Conservation (phyloP, 805 yeast species). For the Sporopachydermia quercuum region DNA sequence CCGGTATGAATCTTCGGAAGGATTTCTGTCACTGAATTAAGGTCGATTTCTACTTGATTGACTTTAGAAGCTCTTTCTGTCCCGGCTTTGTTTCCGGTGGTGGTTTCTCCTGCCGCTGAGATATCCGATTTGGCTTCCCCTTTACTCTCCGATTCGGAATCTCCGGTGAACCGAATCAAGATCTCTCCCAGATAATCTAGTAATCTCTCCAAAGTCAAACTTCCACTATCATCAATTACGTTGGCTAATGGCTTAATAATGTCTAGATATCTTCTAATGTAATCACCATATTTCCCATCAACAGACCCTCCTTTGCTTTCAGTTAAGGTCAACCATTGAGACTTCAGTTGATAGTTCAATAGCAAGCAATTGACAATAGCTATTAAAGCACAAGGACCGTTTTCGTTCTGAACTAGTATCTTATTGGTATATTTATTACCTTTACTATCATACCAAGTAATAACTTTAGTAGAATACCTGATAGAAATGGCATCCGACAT, state of each 20-base stretch:
- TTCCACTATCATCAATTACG: constrained; percentile 2
- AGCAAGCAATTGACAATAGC: constrained; percentile 62
- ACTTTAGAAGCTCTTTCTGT: no score
- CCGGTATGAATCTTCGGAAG: constrained; percentile 61
- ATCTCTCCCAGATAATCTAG: constrained; percentile 36
- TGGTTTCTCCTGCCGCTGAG: constrained; percentile 14
- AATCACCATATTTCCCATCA: not conserved
- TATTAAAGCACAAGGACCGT: constrained; percentile 82
- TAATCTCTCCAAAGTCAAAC: constrained; percentile 25
- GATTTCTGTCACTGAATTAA: constrained; percentile 30
- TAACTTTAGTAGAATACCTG: not conserved
- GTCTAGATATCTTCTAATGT: not conserved
- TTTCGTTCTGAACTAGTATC: constrained; percentile 59
- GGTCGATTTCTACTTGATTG: constrained; percentile 18
- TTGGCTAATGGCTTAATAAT: not conserved
- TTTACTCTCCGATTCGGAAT: constrained; percentile 15
- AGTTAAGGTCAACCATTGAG: not conserved
- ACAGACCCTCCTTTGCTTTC: no score
- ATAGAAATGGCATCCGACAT: no score
- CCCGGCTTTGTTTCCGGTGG: no score
- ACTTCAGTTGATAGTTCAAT: constrained; percentile 17
- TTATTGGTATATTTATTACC: constrained; percentile 24
- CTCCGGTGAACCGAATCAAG: no score
- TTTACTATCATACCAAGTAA: constrained; percentile 12
- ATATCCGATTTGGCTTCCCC: constrained; percentile 9